Conservation (phyloP, 2,329 filamentous ascomycete genomes). For the Aureobasidium lini region DNA sequence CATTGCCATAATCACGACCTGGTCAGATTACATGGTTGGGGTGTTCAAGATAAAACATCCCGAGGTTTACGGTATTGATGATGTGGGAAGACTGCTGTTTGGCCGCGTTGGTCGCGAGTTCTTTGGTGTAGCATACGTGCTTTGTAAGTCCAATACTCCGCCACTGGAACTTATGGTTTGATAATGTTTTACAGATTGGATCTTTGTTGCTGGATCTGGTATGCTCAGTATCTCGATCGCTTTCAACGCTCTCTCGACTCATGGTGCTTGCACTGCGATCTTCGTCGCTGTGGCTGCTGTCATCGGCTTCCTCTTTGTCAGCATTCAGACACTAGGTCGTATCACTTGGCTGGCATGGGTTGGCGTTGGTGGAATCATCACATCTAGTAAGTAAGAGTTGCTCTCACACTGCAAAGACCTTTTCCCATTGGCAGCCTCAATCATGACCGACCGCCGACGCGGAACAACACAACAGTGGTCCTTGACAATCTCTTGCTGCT, state of each 20-base stretch:
- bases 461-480: no score
- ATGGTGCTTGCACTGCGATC: conserved; percentile 32
- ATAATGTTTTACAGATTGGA: conserved; percentile 18
- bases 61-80: conserved; percentile 51
- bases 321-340: conserved; percentile 30
- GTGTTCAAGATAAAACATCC: conserved; percentile 49
- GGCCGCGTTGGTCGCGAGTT: conserved; percentile 46
- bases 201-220: conserved; percentile 31
- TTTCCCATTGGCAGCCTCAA: no score
- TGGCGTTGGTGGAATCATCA: conserved; percentile 22
- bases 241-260: conserved; percentile 22
- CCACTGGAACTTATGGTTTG: not conserved
- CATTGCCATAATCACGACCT: conserved; percentile 40
- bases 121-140: conserved; percentile 32
- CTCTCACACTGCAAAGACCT: no score
- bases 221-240: conserved; percentile 23
- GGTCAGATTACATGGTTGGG: conserved; percentile 44
- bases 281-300: conserved; percentile 37
- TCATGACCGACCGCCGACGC: no score
- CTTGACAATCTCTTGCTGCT: no score
- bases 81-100: conserved; percentile 48
- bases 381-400: conserved; percentile 15
- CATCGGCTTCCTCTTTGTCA: conserved; percentile 30
- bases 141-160: conserved; percentile 23
- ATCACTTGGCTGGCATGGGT: conserved; percentile 31